Percentiles rank a stretch among this genome's conserved stretches.
phyloP scores from a whole-genome alignment of 148 eudicot genomes.

The Camellia sinensis region DNA sequence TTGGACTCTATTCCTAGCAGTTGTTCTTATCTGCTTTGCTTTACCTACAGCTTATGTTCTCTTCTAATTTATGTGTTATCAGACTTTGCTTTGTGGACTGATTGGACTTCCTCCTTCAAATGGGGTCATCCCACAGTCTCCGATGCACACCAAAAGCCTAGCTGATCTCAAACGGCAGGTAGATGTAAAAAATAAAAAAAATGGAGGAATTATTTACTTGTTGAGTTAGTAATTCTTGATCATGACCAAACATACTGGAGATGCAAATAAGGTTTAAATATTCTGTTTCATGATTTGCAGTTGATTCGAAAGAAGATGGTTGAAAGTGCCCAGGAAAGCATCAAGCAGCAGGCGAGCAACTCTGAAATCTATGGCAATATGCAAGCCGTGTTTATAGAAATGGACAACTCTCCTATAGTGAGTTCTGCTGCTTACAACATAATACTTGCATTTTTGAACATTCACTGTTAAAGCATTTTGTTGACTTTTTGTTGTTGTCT shows the following conservation, averaged over 20 bases:
- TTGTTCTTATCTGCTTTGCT: neutral
- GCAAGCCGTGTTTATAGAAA: slow-evolving; percentile 57
- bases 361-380: slow-evolving; percentile 68
- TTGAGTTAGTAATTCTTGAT: neutral
- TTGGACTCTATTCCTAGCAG: neutral
- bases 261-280: neutral
- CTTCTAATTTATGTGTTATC: slow-evolving; percentile 1
- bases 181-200: neutral
- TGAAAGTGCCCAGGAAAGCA: slow-evolving; percentile 61
- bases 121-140: slow-evolving; percentile 88
- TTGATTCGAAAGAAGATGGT: slow-evolving; percentile 68
- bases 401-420: slow-evolving; percentile 53
- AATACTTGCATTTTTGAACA: neutral
- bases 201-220: neutral
- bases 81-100: slow-evolving; percentile 87
- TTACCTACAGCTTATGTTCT: neutral
- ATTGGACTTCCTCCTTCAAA: slow-evolving; percentile 86
- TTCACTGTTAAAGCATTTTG: too few relatives aligned
- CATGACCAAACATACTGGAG: too few relatives aligned
- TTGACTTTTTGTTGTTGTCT: too few relatives aligned
- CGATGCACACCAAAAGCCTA: slow-evolving; percentile 92
- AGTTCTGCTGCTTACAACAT: slow-evolving; percentile 13
- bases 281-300: slow-evolving; percentile 28
- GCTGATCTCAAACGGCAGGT: slow-evolving; percentile 79
- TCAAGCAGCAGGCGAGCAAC: slow-evolving; percentile 47